Conservation (phyloP, 2,329 filamentous ascomycete genomes). For the Scedosporium dehoogii region DNA sequence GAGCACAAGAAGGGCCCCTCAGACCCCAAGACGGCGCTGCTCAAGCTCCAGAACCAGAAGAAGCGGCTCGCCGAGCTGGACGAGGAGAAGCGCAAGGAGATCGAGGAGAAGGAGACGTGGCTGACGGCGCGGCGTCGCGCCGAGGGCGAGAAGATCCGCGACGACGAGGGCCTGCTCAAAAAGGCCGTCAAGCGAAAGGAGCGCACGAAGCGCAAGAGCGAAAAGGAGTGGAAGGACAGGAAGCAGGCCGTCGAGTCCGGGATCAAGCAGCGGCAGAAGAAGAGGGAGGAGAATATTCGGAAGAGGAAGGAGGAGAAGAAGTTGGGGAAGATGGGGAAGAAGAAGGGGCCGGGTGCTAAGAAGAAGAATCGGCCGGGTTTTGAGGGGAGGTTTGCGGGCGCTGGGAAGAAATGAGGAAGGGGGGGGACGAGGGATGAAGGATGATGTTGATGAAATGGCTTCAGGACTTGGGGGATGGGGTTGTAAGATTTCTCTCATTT, state of each 20-base stretch:
- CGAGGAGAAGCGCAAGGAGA: constrained; percentile 69
- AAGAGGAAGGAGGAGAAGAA: constrained; percentile 58
- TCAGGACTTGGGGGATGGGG: no score
- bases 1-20: constrained; percentile 69
- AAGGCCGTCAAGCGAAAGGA: constrained; percentile 94
- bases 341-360: constrained; percentile 1
- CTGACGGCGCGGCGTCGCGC: constrained; percentile 80
- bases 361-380: constrained; percentile 52
- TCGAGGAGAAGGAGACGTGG: constrained; percentile 92
- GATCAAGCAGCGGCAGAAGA: constrained; percentile 70
- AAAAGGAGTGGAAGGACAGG: constrained; percentile 74
- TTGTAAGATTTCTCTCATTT: background rate
- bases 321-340: constrained; percentile 30
- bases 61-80: constrained; percentile 67
- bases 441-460: background rate
- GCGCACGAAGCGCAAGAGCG: constrained; percentile 79
- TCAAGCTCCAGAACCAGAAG: constrained; percentile 78
- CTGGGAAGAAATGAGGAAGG: constrained; percentile 33
- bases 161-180: constrained; percentile 80
- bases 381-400: constrained; percentile 52
- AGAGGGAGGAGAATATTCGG: constrained; percentile 68
- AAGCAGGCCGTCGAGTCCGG: constrained; percentile 63
- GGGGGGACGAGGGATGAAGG: background rate
- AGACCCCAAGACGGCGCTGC: constrained; percentile 78
- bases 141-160: constrained; percentile 79